Base-by-base conservation (phyloP, 495 filamentous ascomycete species). In the Lasiosphaeris hirsuta region DNA sequence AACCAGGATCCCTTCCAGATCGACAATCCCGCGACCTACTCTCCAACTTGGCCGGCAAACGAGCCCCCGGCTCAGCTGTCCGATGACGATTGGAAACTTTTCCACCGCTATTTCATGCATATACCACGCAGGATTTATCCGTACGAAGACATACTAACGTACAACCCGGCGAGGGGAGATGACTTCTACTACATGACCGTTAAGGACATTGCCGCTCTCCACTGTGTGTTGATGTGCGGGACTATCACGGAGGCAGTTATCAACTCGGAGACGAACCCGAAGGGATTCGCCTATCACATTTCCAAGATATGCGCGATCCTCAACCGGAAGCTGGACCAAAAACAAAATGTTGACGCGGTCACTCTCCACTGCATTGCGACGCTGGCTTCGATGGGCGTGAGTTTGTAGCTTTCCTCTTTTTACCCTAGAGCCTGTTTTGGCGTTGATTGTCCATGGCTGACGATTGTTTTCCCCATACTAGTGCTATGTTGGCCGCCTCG, bases 141-240 rank as follows among this genome's bases (percentile, higher is more conserved):
- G 0, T 63, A 63, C 62, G 68, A 71, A 19, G 64, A 66, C 23
- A 43, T 71, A 9, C 50, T 71, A 36, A 49, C 63, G 3, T 63
- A 68, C 51, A 71, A 71, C 40, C 66, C 66, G 4, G 51, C 58
- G 6, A 60, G 62, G 18, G 36, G 17, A 1, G n/a, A n/a, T 41
- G 51, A 61, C 7, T 67, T 65, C 50, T 59, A 59, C 59, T 39
- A 54, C n/a, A 54, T 63, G 17, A 56, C 56, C 10, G 47, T 36
- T 11, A 35, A 35, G 6, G 62, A 65, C 47, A 18, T 43, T 13
- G 63, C 64, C 14, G 64, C 62, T 18, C 15, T 62, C 14, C 64
- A 68, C 42, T 67, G 60, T 43, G 58, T 67, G 10, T 14, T 71
- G 30, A 66, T 71, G 62, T 63, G 60, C 51, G 66, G 62, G n/a